A percentile compares a stretch with the other conserved stretches of the same genome.
Conservation (phyloP, 352 stramenopile species). For the Pythium dissotocum region DNA sequence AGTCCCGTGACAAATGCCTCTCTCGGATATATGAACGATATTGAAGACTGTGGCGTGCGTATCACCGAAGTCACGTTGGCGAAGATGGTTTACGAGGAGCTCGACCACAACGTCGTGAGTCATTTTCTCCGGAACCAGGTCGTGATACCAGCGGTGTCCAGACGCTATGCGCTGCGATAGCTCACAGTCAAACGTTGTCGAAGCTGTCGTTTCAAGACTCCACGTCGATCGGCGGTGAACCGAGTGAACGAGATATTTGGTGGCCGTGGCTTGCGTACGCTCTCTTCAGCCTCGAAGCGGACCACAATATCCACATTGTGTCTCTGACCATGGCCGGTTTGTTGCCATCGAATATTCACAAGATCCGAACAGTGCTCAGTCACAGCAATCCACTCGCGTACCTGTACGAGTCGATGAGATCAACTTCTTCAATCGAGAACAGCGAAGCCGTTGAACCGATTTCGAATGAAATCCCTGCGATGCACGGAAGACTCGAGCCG, state of each 20-base stretch:
- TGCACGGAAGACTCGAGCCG: too few relatives aligned
- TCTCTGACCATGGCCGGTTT: constrained; percentile 3
- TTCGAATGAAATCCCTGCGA: too few relatives aligned
- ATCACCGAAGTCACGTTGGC: constrained; percentile 12
- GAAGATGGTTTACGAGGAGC: not conserved
- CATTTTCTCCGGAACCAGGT: too few relatives aligned
- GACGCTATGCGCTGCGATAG: constrained; percentile 18
- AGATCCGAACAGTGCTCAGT: constrained; percentile 5
- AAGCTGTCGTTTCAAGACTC: not conserved
- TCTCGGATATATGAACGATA: constrained; percentile 20
- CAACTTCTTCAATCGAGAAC: too few relatives aligned
- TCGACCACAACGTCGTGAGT: too few relatives aligned
- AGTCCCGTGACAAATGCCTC: constrained; percentile 11
- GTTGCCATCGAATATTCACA: not conserved
- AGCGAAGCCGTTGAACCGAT: too few relatives aligned
- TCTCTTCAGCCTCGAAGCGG: constrained; percentile 14
- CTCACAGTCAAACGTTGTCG: constrained; percentile 13
- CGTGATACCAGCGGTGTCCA: too few relatives aligned
- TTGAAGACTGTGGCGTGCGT: constrained; percentile 11
- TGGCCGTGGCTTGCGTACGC: constrained; percentile 24
- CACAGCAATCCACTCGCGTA: constrained; percentile 12
- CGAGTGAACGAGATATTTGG: constrained; percentile 8
- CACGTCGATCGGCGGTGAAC: not conserved
- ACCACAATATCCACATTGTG: constrained; percentile 9
- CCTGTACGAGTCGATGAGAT: not conserved